These are phyloP conservation scores for Rhizopogon vesiculosus DNA, from an alignment of 768 basidiomycete species.

Conservation along the genomic window DNA sequence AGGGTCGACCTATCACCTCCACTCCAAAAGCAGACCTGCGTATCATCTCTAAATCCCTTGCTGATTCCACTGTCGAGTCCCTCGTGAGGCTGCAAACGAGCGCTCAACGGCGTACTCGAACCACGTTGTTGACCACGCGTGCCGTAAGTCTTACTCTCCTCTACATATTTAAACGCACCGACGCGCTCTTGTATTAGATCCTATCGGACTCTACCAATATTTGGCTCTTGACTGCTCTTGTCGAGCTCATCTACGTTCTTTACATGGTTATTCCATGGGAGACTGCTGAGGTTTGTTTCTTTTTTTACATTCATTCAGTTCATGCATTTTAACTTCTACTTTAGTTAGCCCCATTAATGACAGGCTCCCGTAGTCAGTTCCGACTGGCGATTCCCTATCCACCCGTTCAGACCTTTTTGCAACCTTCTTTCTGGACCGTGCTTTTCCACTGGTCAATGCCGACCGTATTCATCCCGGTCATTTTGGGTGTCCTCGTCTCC, in stretches of 20 bases:
- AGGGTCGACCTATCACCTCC: conserved; percentile 12
- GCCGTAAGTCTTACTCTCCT: conserved; percentile 14
- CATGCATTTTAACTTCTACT: background rate
- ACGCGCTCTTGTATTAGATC: conserved; percentile 31
- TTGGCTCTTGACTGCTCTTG: conserved; percentile 46
- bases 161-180: background rate
- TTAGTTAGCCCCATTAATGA: background rate
- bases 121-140: conserved; percentile 20
- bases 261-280: conserved; percentile 52
- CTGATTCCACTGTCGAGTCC: conserved; percentile 17
- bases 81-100: conserved; percentile 16
- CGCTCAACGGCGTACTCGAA: conserved; percentile 14
- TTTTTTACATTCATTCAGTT: conserved; percentile 1
- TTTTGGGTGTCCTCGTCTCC: conserved; percentile 57
- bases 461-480: conserved; percentile 50
- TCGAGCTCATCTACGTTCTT: conserved; percentile 53
- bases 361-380: conserved; percentile 4
- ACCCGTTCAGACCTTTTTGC: conserved; percentile 40
- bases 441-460: conserved; percentile 63
- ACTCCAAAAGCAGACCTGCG: conserved; percentile 24
- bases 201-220: conserved; percentile 66
- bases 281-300: conserved; percentile 34
- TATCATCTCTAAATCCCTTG: conserved; percentile 14
- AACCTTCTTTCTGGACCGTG: conserved; percentile 45
- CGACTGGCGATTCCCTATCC: conserved; percentile 40